Base-by-base conservation (phyloP, 108 stramenopile species). In the Fistulifera pelliculosa region DNA sequence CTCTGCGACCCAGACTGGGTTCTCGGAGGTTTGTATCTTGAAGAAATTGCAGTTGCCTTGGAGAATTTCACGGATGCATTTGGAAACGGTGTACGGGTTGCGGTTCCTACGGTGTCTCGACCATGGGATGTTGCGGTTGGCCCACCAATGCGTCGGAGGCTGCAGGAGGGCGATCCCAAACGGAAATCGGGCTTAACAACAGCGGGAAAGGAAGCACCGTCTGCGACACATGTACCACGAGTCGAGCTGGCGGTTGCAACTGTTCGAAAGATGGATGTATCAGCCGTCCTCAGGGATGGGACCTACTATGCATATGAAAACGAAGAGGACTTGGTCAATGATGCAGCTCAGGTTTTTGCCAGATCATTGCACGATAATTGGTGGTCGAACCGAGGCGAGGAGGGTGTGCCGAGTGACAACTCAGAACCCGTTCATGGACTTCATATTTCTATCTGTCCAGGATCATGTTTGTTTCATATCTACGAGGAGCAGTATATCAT, bases 401-500 rank as follows among this genome's bases (percentile, higher is more conserved):
- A 31, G 10, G 35, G 25, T 14, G 23, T 23, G 17, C 15, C 45
- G n/a, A 55, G 23, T 41, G 25, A 42, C 38, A 27, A 49, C 6
- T 12, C 27, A 1, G 51, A 62, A 8, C 42, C 57, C 14, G 66
- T 56, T 13, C 69, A 66, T 71, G 79, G 77, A 8, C 76, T 94
- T 25, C 70, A 90, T 14, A 81, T 87, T 94, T 59, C 69, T 94
- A 16, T 81, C 79, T 3, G 69, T 81, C 15, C 61, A 73, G 48
- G 92, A 94, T 68, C 76, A 86, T 16, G 87, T 88, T 28, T 87
- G 85, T 47, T 89, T 85, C 56, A 85, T 94, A 43, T 80, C 81
- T 26, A 85, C 86, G 8, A 86, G 88, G 1, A 61, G 62, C 17
- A 61, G 61, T 27, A 77, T 90, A 38, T 55, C 73, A 1, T 51